phyloP scores from a whole-genome alignment of 306 rosid species.

The Prinsepia uniflora region DNA sequence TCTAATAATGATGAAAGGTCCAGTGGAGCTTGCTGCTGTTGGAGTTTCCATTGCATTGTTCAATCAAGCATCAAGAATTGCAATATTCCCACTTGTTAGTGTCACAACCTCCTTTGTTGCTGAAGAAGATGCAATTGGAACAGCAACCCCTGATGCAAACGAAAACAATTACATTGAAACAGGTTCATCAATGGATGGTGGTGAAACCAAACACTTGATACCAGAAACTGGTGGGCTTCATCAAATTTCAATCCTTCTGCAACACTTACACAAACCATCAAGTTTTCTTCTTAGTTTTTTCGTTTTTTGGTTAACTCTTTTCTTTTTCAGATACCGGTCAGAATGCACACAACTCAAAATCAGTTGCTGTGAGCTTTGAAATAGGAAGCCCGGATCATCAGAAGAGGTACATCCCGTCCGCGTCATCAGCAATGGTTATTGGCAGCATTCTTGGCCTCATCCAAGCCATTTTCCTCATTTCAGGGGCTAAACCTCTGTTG shows the following conservation, averaged over 20 bases:
- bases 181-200: conserved; percentile 36
- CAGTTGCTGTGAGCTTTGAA: conserved; percentile 34
- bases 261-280: background rate
- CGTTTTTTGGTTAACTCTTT: background rate
- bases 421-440: conserved; percentile 80
- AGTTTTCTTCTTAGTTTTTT: background rate
- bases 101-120: conserved; percentile 96
- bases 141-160: conserved; percentile 31
- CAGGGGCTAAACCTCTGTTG: conserved; percentile 74
- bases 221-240: conserved; percentile 45
- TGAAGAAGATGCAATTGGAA: conserved; percentile 68
- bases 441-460: conserved; percentile 80
- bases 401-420: conserved; percentile 82
- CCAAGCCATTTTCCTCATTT: conserved; percentile 73
- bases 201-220: conserved; percentile 53
- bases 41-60: conserved; percentile 95
- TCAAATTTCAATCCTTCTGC: background rate
- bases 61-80: conserved; percentile 84
- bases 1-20: conserved; percentile 43
- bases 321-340: conserved; percentile 35
- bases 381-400: conserved; percentile 27
- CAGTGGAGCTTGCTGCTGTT: conserved; percentile 95
- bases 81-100: conserved; percentile 91
- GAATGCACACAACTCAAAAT: conserved; percentile 36
- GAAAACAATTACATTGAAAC: conserved; percentile 43